These are phyloP conservation scores for Ilyonectria mors-panacis DNA, from an alignment of 2,329 filamentous ascomycete species.

Conservation along the genomic window DNA sequence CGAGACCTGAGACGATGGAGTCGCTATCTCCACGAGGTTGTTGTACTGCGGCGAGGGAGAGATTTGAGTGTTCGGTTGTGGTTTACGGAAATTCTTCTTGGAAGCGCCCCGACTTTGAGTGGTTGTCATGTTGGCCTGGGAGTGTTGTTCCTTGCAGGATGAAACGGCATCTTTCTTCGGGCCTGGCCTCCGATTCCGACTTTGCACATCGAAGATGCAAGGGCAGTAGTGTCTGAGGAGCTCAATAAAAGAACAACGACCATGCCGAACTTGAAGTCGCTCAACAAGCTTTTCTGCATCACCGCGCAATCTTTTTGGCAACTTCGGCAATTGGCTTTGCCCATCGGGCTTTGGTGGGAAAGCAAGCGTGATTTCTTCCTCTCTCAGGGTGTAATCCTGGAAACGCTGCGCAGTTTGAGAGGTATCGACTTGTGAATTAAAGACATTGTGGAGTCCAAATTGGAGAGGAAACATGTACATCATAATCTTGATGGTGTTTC, in stretches of 20 bases:
- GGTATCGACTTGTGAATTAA: slow-evolving; percentile 77
- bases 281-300: slow-evolving; percentile 70
- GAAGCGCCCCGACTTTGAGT: slow-evolving; percentile 32
- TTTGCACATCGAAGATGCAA: slow-evolving; percentile 48
- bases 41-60: slow-evolving; percentile 38
- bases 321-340: slow-evolving; percentile 46
- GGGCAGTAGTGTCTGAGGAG: slow-evolving; percentile 88
- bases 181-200: slow-evolving; percentile 18
- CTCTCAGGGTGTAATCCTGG: slow-evolving; percentile 88
- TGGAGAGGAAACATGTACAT: slow-evolving; percentile 96
- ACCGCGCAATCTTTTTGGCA: slow-evolving; percentile 80
- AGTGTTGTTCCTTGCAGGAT: slow-evolving; percentile 19
- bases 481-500: slow-evolving; percentile 79
- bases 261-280: slow-evolving; percentile 79
- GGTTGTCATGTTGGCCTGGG: slow-evolving; percentile 3
- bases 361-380: slow-evolving; percentile 78
- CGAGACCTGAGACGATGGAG: slow-evolving; percentile 78
- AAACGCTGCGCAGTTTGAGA: slow-evolving; percentile 80
- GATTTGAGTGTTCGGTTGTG: slow-evolving; percentile 19
- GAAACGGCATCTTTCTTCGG: slow-evolving; percentile 18
- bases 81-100: slow-evolving; percentile 28
- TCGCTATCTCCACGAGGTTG: slow-evolving; percentile 77
- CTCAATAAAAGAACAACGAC: slow-evolving; percentile 83
- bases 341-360: slow-evolving; percentile 37
- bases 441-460: slow-evolving; percentile 93